Evolutionary conservation across 2,329 filamentous ascomycete genomes (phyloP).

Genomic region (Bipolaris cookei): DNA sequence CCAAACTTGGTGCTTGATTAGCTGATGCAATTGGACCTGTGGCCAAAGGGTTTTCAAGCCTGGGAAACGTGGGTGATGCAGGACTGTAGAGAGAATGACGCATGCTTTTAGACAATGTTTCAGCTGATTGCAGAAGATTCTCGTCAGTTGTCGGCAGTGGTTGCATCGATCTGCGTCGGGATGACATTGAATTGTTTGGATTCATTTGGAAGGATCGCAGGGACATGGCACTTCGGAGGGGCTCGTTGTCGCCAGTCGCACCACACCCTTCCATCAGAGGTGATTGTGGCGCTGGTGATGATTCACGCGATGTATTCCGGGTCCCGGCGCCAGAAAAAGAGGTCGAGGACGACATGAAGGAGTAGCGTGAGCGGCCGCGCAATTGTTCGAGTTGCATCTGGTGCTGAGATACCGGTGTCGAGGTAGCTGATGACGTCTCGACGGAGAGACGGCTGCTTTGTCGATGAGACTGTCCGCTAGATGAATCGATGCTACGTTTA

Average conservation of each 20-base stretch:
- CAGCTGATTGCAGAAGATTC: conserved; percentile 33
- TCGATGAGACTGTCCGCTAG: conserved; percentile 38
- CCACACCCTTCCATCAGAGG: conserved; percentile 39
- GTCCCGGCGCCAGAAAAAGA: conserved; percentile 43
- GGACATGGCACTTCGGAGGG: conserved; percentile 43
- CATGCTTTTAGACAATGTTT: conserved; percentile 24
- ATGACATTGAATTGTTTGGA: conserved; percentile 36
- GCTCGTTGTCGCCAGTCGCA: conserved; percentile 33
- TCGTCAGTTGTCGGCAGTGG: conserved; percentile 47
- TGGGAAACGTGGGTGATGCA: conserved; percentile 31
- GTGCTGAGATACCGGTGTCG: conserved; percentile 45
- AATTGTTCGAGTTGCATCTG: conserved; percentile 47
- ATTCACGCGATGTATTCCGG: conserved; percentile 43
- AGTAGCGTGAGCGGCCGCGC: conserved; percentile 46
- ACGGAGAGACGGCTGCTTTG: conserved; percentile 40
- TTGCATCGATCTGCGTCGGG: conserved; percentile 49
- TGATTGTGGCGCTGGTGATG: conserved; percentile 46
- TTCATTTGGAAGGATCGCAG: conserved; percentile 50
- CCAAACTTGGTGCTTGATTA: not conserved
- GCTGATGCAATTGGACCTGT: not conserved
- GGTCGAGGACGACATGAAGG: conserved; percentile 48
- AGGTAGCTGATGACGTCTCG: conserved; percentile 45
- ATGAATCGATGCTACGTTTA: conserved; percentile 38
- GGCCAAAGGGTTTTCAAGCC: conserved; percentile 15
- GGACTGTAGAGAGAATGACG: conserved; percentile 43